These are phyloP conservation scores for Cladosporium sp. DNA, from an alignment of 2,329 filamentous ascomycete genomes.

Conservation along the genomic window DNA sequence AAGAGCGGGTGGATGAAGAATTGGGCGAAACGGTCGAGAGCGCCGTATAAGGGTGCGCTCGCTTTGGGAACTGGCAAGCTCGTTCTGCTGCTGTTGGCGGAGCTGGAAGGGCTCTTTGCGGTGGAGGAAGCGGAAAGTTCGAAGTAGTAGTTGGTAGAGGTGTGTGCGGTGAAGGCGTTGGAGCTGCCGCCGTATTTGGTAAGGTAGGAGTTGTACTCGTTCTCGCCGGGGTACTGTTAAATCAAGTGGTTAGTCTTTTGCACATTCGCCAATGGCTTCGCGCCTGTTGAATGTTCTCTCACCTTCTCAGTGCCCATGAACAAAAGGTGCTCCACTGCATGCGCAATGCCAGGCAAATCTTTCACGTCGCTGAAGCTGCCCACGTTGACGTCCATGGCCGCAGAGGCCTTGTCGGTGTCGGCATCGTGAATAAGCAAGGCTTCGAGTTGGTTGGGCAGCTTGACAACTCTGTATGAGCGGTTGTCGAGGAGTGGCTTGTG, in stretches of 20 bases:
- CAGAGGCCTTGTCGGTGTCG: slow-evolving; percentile 94
- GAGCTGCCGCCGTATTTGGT: slow-evolving; percentile 86
- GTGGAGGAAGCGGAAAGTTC: slow-evolving; percentile 81
- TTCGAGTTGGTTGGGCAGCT: slow-evolving; percentile 83
- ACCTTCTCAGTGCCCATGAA: slow-evolving; percentile 99
- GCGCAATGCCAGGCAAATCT: slow-evolving; percentile 91
- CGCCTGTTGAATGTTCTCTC: slow-evolving; percentile 25
- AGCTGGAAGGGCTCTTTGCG: slow-evolving; percentile 52
- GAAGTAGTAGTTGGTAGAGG: slow-evolving; percentile 97
- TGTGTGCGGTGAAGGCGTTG: slow-evolving; percentile 91
- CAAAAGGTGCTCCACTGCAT: slow-evolving; percentile 91
- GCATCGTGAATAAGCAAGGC: slow-evolving; percentile 90
- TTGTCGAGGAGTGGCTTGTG: slow-evolving; percentile 86
- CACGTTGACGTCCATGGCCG: slow-evolving; percentile 91
- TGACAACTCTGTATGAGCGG: slow-evolving; percentile 83
- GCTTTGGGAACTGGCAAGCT: slow-evolving; percentile 41
- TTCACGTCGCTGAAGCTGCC: slow-evolving; percentile 91
- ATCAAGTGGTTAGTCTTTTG: slow-evolving; percentile 11
- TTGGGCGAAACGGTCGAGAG: slow-evolving; percentile 86
- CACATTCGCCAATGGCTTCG: not conserved
- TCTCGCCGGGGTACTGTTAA: slow-evolving; percentile 79
- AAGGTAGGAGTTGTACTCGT: slow-evolving; percentile 93
- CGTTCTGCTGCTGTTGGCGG: slow-evolving; percentile 40
- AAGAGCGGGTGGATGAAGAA: slow-evolving; percentile 92
- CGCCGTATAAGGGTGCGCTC: slow-evolving; percentile 71